phyloP scores from a whole-genome alignment of 306 rosid genomes.

The Vachellia pachyceras region DNA sequence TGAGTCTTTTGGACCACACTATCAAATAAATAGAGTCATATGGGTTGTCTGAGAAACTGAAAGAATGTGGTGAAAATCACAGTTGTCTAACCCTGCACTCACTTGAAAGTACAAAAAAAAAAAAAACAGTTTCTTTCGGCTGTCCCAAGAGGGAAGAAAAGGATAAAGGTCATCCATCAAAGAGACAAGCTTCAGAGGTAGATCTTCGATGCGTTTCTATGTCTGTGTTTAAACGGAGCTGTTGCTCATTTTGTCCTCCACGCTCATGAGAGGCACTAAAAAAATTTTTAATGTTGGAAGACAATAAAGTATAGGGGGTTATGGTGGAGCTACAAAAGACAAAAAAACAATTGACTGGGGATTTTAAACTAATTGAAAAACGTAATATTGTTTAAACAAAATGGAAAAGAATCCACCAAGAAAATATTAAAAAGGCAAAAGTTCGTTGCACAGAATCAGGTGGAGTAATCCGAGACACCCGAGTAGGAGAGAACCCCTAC shows the following conservation, averaged over 20 bases:
- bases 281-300: slow-evolving; percentile 22
- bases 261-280: slow-evolving; percentile 22
- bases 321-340: slow-evolving; percentile 52
- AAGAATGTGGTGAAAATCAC: slow-evolving; percentile 46
- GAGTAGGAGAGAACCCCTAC: slow-evolving; percentile 35
- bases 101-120: slow-evolving; percentile 39
- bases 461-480: slow-evolving; percentile 33
- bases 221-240: slow-evolving; percentile 34
- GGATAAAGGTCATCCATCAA: slow-evolving; percentile 58
- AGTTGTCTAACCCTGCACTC: slow-evolving; percentile 58
- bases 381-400: slow-evolving; percentile 3
- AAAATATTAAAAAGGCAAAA: slow-evolving; percentile 44
- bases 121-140: slow-evolving; percentile 65
- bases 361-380: not conserved
- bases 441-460: slow-evolving; percentile 55
- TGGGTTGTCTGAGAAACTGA: slow-evolving; percentile 52
- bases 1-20: slow-evolving; percentile 64
- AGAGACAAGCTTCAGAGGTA: slow-evolving; percentile 48
- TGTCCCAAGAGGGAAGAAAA: slow-evolving; percentile 76
- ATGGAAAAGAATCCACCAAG: slow-evolving; percentile 46
- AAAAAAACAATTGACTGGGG: slow-evolving; percentile 41
- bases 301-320: slow-evolving; percentile 18
- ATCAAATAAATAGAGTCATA: slow-evolving; percentile 58
- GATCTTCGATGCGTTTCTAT: slow-evolving; percentile 37
- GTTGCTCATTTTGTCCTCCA: slow-evolving; percentile 22